Base-by-base conservation (phyloP, 75 land plant genomes). In the Pseudotsuga menziesii region DNA sequence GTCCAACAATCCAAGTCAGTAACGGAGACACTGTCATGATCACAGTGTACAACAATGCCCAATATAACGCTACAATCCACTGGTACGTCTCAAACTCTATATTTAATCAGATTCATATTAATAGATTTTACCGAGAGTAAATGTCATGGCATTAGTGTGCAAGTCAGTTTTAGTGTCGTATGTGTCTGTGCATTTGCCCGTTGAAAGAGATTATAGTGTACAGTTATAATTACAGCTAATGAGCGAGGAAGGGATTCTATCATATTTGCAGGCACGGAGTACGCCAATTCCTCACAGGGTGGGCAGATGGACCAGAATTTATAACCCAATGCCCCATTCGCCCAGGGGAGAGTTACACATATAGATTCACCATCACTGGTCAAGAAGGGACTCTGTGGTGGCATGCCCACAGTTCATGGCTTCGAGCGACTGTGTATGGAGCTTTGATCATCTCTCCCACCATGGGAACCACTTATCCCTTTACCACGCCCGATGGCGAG, bases 381-480 rank as follows among this genome's bases (percentile, higher is more conserved):
- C 80, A 89, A 56, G 83, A 85, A 76, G 91, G 92, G 4, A 90
- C 92, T 5, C 48, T 89, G 48, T 90, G 78, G 82, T 82, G 76
- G 83, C 86, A 84, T 29, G 86, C 86, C 9, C 83, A 84, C 58
- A 64, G 39, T 32, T 84, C 86, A 15, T 89, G 84, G 86, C 88
- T 89, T 52, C 61, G 92, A 71, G 89, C 89, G 6, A 83, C 87
- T 2, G 81, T 89, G 7, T 76, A 87, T 59, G 91, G 91, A 26
- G 87, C 88, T 20, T 78, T 89, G 15, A 77, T 89, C 32, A 82
- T 89, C 29, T 63, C 56, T 20, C 91, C 91, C 12, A 59, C 61
- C 17, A 16, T 17, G 2, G 78, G 81, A 3, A 54, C 54, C 15
- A 55, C 75, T 27, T 89, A 82, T 58, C 89, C 91, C 61, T 87